Base-by-base conservation (phyloP, 78 protist genomes). In the Polysphondylium violaceum region DNA sequence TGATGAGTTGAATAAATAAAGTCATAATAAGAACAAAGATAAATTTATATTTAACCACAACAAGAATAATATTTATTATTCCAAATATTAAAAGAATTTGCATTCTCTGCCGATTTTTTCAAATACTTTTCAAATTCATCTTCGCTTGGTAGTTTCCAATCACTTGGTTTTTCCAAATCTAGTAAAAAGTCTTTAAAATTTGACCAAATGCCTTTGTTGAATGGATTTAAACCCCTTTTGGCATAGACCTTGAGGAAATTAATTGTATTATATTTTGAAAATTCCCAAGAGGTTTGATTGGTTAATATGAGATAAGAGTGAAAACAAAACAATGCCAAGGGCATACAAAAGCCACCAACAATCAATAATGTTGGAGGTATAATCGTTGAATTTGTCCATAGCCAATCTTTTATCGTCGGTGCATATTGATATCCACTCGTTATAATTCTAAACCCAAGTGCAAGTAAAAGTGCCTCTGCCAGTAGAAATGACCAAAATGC, bases 51-150 rank as follows among this genome's bases (percentile, higher is more conserved):
- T 71, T 43, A 50, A 50, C 63, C 60, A 58, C 77, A 83, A 69
- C 91, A 83, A 40, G 91, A 83, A 36, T 83, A 83, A 69, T 83
- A 83, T 55, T 83, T 40, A 69, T 83, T 83, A 21, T 83, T 83
- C 91, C 91, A 83, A 9, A 83, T 21, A 27, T 56, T 83, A 33
- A 60, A 81, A 9, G 60, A 2, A 1, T 9, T 25, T 5, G 65
- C 38, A 14, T 56, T 68, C 29, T 67, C 65, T 36, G 25, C 44
- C 43, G 29, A 38, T 67, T 83, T 83, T 36, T 58, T 83, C 41
- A 44, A 41, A 9, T 69, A 33, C n/a, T n/a, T n/a, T 2, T 55
- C 41, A 19, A 41, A 38, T 55, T 25, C 19, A 7, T 38, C 14
- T n/a, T 79, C 41, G 3, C 78, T n/a, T 38, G 67, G 67, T 40